Evolutionary conservation across 768 basidiomycete species (phyloP), one percentile per base, ranked within the genome.

Genomic region (Podaxis rugospora): DNA sequence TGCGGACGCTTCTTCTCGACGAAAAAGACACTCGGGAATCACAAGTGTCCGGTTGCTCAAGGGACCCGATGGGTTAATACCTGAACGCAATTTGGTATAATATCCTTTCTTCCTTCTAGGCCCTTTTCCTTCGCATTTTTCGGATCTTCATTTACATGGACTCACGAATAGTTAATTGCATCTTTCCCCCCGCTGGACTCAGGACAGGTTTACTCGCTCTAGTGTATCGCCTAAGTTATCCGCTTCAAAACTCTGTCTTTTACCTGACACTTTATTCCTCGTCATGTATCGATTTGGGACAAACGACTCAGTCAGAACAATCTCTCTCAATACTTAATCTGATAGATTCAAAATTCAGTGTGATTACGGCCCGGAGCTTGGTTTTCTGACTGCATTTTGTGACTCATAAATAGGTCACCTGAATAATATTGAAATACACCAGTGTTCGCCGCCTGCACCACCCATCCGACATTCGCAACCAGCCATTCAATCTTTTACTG

Each of bases 1-100:
- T 85, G 83, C 61, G 77, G 79, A 16, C 72, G 81, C 10, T 83
- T 83, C 68, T 85, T 83, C 68, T 83, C 82, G 10, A 75, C 79
- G 2, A 74, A 77, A 64, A 80, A 80, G 66, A 83, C 82, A 1
- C 68, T 83, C 37, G 79, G 78, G 4, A 83, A 83, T 55, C 83
- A 85, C 68, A 83, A 80, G 67, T 85, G 83, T 65, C 81, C 81
- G 18, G 72, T 78, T n/a, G 76, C 79, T 0, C 78, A 77, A 65
- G 76, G 77, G 5, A 78, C 80, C 0, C 74, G 82, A 55, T 82
- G 80, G 80, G 78, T 83, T 23, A 74, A 72, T 56, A 70, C 61
- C 60, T 76, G 63, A 66, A 61, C 42, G 52, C 39, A 35, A 18
- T 9, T 32, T 32, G 9, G 32, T 32, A 32, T 44, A 11, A 35